A percentile compares a stretch with the other conserved stretches of the same genome.
These are phyloP conservation scores for Crotalaria pallida DNA, from an alignment of 306 rosid genomes.

Conservation along the genomic window DNA sequence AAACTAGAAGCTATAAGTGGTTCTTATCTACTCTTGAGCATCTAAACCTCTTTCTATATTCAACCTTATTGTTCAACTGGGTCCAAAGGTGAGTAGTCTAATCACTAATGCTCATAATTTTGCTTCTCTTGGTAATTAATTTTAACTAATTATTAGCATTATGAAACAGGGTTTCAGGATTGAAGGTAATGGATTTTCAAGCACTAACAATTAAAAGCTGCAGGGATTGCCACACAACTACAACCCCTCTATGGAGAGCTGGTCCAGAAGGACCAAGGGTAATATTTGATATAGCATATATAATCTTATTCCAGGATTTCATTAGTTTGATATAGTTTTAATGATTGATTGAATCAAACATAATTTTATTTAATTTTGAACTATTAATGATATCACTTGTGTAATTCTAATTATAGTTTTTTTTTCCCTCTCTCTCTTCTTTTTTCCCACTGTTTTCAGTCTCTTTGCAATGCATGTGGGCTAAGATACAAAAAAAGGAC, in stretches of 20 bases:
- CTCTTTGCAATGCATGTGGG: conserved; percentile 44
- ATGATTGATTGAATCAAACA: too few relatives aligned
- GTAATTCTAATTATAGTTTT: background rate
- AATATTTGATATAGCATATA: background rate
- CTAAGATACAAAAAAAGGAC: conserved; percentile 32
- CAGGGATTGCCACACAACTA: conserved; percentile 28
- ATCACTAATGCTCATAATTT: background rate
- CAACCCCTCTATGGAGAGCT: conserved; percentile 38
- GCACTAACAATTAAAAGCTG: conserved; percentile 15
- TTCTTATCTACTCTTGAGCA: background rate
- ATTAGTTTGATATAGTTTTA: too few relatives aligned
- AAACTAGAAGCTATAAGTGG: too few relatives aligned
- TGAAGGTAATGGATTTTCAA: background rate
- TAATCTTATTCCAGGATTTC: too few relatives aligned
- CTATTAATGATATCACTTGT: background rate
- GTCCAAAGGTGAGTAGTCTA: background rate
- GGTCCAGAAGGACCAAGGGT: conserved; percentile 46
- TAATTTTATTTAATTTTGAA: background rate
- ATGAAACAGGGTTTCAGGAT: background rate
- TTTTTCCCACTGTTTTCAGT: background rate
- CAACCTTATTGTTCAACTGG: background rate
- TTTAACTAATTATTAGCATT: background rate
- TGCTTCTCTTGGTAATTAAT: background rate
- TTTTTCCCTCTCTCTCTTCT: background rate
- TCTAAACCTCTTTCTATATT: background rate